Evolutionary conservation across 441 rosid genomes (phyloP).

Genomic region (Omphalea diandra): DNA sequence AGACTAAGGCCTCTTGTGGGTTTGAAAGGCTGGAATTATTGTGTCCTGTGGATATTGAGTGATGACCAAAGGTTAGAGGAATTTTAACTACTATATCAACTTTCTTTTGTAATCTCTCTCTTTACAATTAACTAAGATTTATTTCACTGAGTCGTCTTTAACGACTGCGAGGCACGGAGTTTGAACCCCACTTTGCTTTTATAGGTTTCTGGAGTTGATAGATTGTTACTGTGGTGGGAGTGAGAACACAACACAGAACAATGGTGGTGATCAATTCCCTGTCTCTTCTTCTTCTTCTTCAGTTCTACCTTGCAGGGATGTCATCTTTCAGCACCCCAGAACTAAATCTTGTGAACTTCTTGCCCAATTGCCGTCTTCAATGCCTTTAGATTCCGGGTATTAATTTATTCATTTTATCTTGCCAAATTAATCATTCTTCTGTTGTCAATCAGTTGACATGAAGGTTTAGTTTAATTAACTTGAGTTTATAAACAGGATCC

Average conservation of each 20-base stretch:
- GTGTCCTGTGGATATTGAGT: conserved; percentile 73
- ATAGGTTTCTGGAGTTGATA: conserved; percentile 70
- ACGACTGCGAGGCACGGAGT: too few relatives aligned
- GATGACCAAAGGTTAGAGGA: conserved; percentile 94
- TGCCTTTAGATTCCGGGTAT: conserved; percentile 70
- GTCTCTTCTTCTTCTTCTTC: conserved; percentile 35
- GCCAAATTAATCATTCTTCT: neutral
- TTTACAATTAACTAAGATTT: too few relatives aligned
- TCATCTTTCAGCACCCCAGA: conserved; percentile 58
- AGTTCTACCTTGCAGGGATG: conserved; percentile 81
- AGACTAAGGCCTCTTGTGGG: conserved; percentile 75
- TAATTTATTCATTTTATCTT: neutral
- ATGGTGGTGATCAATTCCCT: conserved; percentile 50
- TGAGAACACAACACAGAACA: conserved; percentile 25
- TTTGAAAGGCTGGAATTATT: conserved; percentile 70
- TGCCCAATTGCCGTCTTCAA: conserved; percentile 61
- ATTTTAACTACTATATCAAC: too few relatives aligned
- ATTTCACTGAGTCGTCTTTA: too few relatives aligned
- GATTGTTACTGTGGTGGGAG: conserved; percentile 83
- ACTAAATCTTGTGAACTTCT: conserved; percentile 71
- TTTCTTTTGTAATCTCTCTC: neutral
- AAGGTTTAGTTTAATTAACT: neutral
- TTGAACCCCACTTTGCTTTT: too few relatives aligned
- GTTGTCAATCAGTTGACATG: neutral
- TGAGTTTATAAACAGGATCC: conserved; percentile 40